Evolutionary conservation across 1,139 yeast genomes (phyloP).

Genomic region (Sugiyamaella xylanicola): DNA sequence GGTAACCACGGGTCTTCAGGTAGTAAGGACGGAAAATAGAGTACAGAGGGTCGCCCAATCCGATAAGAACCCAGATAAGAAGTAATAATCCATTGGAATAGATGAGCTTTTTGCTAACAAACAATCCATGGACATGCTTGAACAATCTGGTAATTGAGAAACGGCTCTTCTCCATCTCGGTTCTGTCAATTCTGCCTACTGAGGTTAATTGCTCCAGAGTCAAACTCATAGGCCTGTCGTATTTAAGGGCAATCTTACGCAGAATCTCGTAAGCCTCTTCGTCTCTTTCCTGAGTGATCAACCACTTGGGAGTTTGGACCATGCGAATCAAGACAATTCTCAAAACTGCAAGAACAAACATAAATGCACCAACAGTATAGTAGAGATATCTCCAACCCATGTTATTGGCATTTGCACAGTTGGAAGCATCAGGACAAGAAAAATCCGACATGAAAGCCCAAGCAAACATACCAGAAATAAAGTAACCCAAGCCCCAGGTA

Average conservation of each 20-base stretch:
- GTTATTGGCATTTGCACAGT: conserved; percentile 51
- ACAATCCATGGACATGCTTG: conserved; percentile 39
- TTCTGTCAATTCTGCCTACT: conserved; percentile 40
- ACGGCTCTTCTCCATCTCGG: conserved; percentile 4
- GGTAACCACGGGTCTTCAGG: conserved; percentile 51
- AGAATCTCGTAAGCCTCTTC: conserved; percentile 45
- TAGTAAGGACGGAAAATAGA: conserved; percentile 54
- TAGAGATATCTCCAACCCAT: conserved; percentile 57
- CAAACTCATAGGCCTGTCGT: conserved; percentile 27
- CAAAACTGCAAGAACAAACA: conserved; percentile 20
- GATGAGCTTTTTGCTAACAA: conserved; percentile 45
- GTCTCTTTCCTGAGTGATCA: conserved; percentile 54
- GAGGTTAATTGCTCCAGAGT: conserved; percentile 47
- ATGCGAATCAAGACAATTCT: conserved; percentile 18
- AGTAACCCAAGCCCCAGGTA: conserved; percentile 65
- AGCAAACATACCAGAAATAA: conserved; percentile 52
- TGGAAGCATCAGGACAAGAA: conserved; percentile 46
- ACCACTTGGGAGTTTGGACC: conserved; percentile 37
- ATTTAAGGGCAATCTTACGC: conserved; percentile 24
- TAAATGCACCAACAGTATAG: conserved; percentile 17
- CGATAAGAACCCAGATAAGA: conserved; percentile 53
- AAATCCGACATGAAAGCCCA: conserved; percentile 57
- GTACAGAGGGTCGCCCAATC: conserved; percentile 55
- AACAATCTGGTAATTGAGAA: conserved; percentile 11
- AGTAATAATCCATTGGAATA: conserved; percentile 48